phyloP scores from a whole-genome alignment of 768 basidiomycete genomes.

The Leucosporidium yakuticum region DNA sequence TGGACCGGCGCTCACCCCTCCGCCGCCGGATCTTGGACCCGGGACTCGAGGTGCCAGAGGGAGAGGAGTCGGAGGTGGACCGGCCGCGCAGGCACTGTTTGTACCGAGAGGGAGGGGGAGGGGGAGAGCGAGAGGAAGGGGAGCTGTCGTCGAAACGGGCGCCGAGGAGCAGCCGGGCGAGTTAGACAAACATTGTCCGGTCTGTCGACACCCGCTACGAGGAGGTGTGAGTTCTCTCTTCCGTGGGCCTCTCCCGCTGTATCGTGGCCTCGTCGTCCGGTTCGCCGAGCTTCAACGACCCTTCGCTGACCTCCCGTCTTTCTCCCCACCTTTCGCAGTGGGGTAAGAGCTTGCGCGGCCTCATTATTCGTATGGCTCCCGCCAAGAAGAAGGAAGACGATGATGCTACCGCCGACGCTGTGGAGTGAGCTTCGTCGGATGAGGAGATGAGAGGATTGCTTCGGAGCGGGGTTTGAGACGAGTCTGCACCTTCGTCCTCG shows the following conservation, averaged over 20 bases:
- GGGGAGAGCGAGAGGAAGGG: neutral
- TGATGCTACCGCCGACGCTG: no score
- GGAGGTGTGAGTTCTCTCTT: conserved; percentile 11
- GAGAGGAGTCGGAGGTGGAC: neutral
- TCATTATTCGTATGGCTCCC: conserved; percentile 29
- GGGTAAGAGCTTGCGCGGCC: conserved; percentile 30
- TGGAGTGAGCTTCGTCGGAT: no score
- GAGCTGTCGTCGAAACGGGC: neutral
- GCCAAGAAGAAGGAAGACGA: conserved; percentile 5
- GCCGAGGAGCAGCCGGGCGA: conserved; percentile 8
- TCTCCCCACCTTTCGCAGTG: conserved; percentile 1
- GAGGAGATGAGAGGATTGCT: no score
- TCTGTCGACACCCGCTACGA: conserved; percentile 27
- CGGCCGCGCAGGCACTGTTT: neutral
- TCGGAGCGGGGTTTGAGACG: no score
- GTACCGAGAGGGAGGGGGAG: neutral
- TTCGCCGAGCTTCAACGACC: no score
- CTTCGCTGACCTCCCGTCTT: no score
- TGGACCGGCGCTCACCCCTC: conserved; percentile 27
- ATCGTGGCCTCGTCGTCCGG: no score
- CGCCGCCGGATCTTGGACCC: neutral
- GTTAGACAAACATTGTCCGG: conserved; percentile 32
- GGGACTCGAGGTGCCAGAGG: neutral
- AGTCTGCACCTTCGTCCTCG: no score
- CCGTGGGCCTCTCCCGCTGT: no score